Conservation (phyloP, 495 filamentous ascomycete species). For the Lasiosphaeris hirsuta region DNA sequence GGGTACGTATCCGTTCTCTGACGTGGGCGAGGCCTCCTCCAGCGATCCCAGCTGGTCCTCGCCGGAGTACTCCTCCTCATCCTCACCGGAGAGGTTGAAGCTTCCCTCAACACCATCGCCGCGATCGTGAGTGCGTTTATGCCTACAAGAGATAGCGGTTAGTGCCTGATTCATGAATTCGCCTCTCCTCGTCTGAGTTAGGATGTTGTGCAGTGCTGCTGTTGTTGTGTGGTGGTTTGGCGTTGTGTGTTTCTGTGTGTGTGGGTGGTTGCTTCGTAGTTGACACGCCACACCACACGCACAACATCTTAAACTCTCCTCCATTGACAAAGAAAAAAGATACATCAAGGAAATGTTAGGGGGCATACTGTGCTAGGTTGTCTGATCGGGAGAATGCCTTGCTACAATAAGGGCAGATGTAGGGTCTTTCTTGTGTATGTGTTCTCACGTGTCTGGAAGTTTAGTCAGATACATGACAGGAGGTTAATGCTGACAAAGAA, state of each 20-base stretch:
- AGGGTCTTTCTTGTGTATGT: slow-evolving; percentile 98
- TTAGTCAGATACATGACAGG: slow-evolving; percentile 51
- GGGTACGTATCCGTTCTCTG: slow-evolving; percentile 51
- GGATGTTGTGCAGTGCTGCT: slow-evolving; percentile 34
- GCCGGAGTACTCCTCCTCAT: slow-evolving; percentile 65
- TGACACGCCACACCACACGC: slow-evolving; percentile 37
- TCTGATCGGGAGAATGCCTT: slow-evolving; percentile 98
- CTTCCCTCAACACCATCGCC: slow-evolving; percentile 67
- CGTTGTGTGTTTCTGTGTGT: slow-evolving; percentile 22
- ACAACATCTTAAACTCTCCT: slow-evolving; percentile 27
- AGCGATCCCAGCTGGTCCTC: slow-evolving; percentile 71
- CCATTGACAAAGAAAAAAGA: slow-evolving; percentile 31
- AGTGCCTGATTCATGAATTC: slow-evolving; percentile 24
- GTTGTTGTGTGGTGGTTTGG: slow-evolving; percentile 21
- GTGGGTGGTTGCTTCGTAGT: slow-evolving; percentile 20
- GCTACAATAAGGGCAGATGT: slow-evolving; percentile 93
- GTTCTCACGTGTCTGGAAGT: slow-evolving; percentile 93
- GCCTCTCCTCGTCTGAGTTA: slow-evolving; percentile 19
- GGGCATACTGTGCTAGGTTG: slow-evolving; percentile 92
- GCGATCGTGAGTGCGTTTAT: slow-evolving; percentile 91
- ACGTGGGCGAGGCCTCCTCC: slow-evolving; percentile 69
- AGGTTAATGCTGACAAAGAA: slow-evolving; percentile 44
- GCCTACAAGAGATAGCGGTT: slow-evolving; percentile 52
- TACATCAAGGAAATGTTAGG: slow-evolving; percentile 30
- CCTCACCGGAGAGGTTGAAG: slow-evolving; percentile 66